Evolutionary conservation across 2,329 filamentous ascomycete species (phyloP).

Genomic region (Cytospora piceicola): DNA sequence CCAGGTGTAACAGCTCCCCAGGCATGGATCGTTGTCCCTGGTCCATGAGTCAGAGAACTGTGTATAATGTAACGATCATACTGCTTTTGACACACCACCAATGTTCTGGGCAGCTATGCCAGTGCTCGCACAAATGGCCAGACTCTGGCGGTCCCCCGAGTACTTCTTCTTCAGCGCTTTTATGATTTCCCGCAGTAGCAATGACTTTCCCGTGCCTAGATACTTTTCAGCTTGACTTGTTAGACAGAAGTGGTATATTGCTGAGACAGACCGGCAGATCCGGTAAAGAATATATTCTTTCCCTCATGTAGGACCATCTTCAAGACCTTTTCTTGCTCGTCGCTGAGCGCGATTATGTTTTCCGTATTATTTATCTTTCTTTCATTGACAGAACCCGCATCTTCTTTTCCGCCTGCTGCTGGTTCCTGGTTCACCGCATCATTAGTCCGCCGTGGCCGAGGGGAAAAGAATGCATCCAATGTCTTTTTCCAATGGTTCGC

Average conservation of each 20-base stretch:
- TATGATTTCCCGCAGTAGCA: constrained; percentile 74
- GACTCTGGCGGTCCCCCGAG: constrained; percentile 62
- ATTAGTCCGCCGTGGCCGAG: background rate
- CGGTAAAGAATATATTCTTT: constrained; percentile 79
- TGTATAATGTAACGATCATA: too few species aligned
- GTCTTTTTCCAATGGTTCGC: background rate
- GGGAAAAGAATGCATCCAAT: constrained; percentile 17
- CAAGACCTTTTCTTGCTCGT: constrained; percentile 70
- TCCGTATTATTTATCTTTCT: too few species aligned
- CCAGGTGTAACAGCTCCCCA: constrained; percentile 75
- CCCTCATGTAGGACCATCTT: constrained; percentile 66
- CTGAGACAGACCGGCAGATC: constrained; percentile 52
- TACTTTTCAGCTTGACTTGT: background rate
- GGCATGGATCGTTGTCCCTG: constrained; percentile 68
- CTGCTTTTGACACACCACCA: constrained; percentile 50
- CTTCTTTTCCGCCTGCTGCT: background rate
- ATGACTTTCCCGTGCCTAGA: constrained; percentile 74
- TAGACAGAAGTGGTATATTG: too few species aligned
- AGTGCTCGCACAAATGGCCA: constrained; percentile 76
- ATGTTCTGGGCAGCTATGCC: constrained; percentile 77
- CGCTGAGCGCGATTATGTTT: constrained; percentile 54
- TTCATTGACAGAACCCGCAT: background rate
- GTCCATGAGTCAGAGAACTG: background rate
- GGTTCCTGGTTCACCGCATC: too few species aligned
- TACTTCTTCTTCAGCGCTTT: constrained; percentile 66